Percentiles rank a stretch among this genome's conserved stretches.
Evolutionary conservation across 2,329 filamentous ascomycete genomes (phyloP).

Genomic region (Neophaeococcomyces mojaviensis): DNA sequence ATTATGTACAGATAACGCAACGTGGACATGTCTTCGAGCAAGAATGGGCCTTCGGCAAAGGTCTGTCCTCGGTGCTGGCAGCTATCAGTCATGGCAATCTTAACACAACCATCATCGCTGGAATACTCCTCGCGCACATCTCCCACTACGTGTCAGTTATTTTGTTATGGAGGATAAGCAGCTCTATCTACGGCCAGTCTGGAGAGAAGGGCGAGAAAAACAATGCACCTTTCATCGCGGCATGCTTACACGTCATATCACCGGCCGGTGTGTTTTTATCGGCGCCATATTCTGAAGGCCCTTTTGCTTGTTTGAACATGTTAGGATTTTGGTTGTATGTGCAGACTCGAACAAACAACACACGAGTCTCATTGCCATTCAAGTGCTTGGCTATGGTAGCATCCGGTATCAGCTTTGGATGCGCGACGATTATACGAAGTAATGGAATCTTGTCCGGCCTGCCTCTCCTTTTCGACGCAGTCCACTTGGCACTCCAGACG

Average conservation of each 20-base stretch:
- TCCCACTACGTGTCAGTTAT: conserved; percentile 71
- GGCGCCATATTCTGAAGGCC: conserved; percentile 73
- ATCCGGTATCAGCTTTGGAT: conserved; percentile 62
- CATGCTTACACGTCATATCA: conserved; percentile 71
- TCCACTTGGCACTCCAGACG: neutral
- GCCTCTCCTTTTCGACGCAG: conserved; percentile 1
- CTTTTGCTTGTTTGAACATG: conserved; percentile 72
- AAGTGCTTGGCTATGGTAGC: conserved; percentile 33
- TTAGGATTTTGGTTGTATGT: conserved; percentile 64
- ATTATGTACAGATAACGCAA: conserved; percentile 48
- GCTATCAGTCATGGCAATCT: neutral
- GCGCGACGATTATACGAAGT: conserved; percentile 67
- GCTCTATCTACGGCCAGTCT: conserved; percentile 14
- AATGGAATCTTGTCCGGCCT: conserved; percentile 68
- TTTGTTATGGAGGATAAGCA: conserved; percentile 44
- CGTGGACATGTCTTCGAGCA: conserved; percentile 54
- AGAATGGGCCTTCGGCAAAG: conserved; percentile 59
- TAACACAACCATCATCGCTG: conserved; percentile 40
- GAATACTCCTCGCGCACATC: conserved; percentile 60
- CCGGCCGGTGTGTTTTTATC: conserved; percentile 86
- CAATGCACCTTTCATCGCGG: conserved; percentile 56
- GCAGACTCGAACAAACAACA: conserved; percentile 27
- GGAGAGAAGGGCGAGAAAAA: conserved; percentile 24
- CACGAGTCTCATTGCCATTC: conserved; percentile 40
- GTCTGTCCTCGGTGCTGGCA: conserved; percentile 28